Evolutionary conservation across 192 early-diverging fungal genomes (phyloP).

Genomic region (Rhizoclosmatium globosum): DNA sequence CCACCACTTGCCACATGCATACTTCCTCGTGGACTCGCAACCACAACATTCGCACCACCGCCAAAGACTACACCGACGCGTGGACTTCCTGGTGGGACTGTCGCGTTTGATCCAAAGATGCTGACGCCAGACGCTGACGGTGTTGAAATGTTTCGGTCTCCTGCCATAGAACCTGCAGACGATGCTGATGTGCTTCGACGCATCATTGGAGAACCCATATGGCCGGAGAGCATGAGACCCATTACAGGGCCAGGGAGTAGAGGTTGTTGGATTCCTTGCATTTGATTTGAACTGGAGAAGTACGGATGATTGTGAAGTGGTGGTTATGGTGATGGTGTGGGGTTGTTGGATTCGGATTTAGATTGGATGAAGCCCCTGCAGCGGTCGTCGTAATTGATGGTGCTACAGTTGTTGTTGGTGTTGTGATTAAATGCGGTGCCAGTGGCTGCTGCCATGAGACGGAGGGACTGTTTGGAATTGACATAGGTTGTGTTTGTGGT

Average conservation of each 20-base stretch:
- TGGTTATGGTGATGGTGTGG: neutral
- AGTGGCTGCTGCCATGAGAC: neutral
- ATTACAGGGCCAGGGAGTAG: slow-evolving; percentile 29
- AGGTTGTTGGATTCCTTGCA: slow-evolving; percentile 5
- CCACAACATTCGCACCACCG: slow-evolving; percentile 21
- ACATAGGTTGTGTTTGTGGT: slow-evolving; percentile 11
- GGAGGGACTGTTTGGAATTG: neutral
- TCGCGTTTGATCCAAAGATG: neutral
- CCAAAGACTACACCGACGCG: slow-evolving; percentile 34
- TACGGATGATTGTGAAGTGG: neutral
- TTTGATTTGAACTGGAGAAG: neutral
- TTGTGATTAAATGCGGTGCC: neutral
- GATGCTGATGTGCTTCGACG: neutral
- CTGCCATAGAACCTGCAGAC: slow-evolving; percentile 8
- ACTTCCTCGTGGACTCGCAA: slow-evolving; percentile 25
- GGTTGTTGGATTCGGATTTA: neutral
- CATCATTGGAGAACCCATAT: slow-evolving; percentile 25
- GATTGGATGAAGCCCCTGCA: neutral
- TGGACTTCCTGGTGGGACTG: slow-evolving; percentile 29
- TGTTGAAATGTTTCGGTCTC: neutral
- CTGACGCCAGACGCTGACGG: neutral
- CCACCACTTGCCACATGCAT: neutral
- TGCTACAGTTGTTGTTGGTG: neutral
- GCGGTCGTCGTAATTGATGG: neutral
- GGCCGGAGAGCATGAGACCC: slow-evolving; percentile 14